Percentiles rank a stretch among this genome's conserved stretches.
These are phyloP conservation scores for Royoungia palumana DNA, from an alignment of 768 basidiomycete genomes.

Conservation along the genomic window DNA sequence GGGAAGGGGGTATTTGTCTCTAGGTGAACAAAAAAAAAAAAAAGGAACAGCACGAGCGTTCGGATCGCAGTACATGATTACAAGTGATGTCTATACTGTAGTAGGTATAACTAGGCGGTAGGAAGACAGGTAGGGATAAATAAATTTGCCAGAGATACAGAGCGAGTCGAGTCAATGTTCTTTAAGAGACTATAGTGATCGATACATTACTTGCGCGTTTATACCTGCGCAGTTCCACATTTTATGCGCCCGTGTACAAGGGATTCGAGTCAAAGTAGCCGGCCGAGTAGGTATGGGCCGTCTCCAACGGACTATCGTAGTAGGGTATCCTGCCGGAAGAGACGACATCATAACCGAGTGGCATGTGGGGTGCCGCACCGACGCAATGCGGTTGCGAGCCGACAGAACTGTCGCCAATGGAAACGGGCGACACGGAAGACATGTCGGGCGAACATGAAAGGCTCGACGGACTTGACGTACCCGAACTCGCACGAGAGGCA, in stretches of 20 bases:
- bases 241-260: constrained; percentile 24
- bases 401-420: constrained; percentile 11
- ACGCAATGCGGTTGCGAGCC: constrained; percentile 23
- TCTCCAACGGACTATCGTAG: constrained; percentile 25
- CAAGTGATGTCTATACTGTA: constrained; percentile 2
- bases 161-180: constrained; percentile 15
- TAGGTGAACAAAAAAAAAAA: background rate
- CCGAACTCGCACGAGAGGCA: constrained; percentile 28
- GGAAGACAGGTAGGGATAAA: constrained; percentile 16
- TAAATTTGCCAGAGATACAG: constrained; percentile 29
- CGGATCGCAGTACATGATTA: constrained; percentile 13
- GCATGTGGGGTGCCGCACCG: constrained; percentile 14
- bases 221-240: constrained; percentile 1
- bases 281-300: constrained; percentile 18
- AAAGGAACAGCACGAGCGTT: background rate
- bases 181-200: constrained; percentile 12
- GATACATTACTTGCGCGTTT: constrained; percentile 18
- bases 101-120: constrained; percentile 15
- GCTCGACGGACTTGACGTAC: constrained; percentile 30
- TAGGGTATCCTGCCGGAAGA: constrained; percentile 26
- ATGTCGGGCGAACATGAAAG: constrained; percentile 29
- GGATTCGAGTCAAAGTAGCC: constrained; percentile 22
- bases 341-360: constrained; percentile 22
- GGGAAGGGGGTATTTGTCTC: background rate
- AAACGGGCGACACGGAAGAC: constrained; percentile 18